Evolutionary conservation across 2,329 filamentous ascomycete genomes (phyloP), one percentile per base, ranked within the genome.

Genomic region (Anisogramma anomala): DNA sequence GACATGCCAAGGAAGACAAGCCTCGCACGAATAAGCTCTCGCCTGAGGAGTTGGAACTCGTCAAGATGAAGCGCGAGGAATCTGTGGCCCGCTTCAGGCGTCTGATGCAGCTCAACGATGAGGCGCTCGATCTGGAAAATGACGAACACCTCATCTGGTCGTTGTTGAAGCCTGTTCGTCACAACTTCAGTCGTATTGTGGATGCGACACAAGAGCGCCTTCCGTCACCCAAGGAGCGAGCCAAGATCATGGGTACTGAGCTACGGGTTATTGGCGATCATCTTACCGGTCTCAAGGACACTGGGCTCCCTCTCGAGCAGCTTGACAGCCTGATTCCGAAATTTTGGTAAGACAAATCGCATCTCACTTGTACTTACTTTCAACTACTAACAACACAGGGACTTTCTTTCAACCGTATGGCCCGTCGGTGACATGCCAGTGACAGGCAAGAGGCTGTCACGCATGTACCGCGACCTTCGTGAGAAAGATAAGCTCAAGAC

Each of bases 1-100:
- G 52, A 19, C 68, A 71, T 23, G 62, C 49, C 20, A 61, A 65
- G 52, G 63, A 65, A 41, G 61, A 66, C 53, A 59, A 65, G 39
- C 55, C 55, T 47, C 55, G 56, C 5, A 56, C 58, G 37, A 41
- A 18, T 7, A 55, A 55, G 48, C 48, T 60, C 19, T 58, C 60
- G 19, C 51, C 58, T 3, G 60, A 61, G 41, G 57, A 54, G 14
- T 52, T 61, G 26, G 60, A 62, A 49, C 51, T 49, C 28, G 54
- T 58, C 18, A 61, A 57, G 50, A 52, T 50, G 17, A 55, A 58
- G 9, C 53, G 57, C 19, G 52, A 55, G 38, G 54, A 56, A 43
- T 56, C 60, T 5, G 58, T 62, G 15, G 53, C 56, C 44, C 55
- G 57, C n/a, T 62, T 62, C 39, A 53, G 58, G 14, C 58, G 60